Evolutionary conservation across 805 yeast species (phyloP).

Genomic region (Dipodascopsis tothii): DNA sequence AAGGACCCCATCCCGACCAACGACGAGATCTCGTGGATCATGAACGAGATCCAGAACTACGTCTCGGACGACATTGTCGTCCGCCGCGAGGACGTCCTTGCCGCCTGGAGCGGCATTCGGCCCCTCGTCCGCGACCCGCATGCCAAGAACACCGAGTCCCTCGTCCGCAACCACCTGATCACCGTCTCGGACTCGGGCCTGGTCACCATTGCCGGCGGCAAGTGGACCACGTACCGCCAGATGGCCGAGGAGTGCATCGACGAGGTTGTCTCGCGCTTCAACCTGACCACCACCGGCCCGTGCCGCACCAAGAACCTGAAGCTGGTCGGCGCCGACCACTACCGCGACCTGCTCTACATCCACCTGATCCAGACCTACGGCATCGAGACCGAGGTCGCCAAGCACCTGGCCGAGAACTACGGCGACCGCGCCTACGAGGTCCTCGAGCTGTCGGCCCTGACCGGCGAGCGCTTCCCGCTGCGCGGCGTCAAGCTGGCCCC

Average conservation of each 20-base stretch:
- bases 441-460: constrained; percentile 44
- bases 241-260: constrained; percentile 94
- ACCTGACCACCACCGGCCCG: constrained; percentile 35
- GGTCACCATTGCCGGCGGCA: constrained; percentile 90
- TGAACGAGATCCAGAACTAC: constrained; percentile 82
- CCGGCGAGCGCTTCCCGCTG: constrained; percentile 28
- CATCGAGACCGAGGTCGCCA: constrained; percentile 66
- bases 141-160: constrained; percentile 65
- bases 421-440: constrained; percentile 76
- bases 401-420: constrained; percentile 76
- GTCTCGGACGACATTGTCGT: constrained; percentile 69
- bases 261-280: constrained; percentile 48
- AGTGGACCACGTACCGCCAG: constrained; percentile 97
- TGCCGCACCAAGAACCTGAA: constrained; percentile 45
- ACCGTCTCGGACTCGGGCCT: constrained; percentile 66
- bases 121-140: constrained; percentile 78
- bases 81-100: constrained; percentile 78
- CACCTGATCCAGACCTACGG: constrained; percentile 72
- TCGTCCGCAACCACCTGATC: constrained; percentile 83
- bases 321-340: constrained; percentile 75
- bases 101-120: constrained; percentile 96
- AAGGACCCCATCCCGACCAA: constrained; percentile 71
- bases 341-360: constrained; percentile 64
- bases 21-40: constrained; percentile 79
- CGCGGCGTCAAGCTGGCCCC: constrained; percentile 36